Percentiles rank a stretch among this genome's conserved stretches.
phyloP scores from a whole-genome alignment of 139 green algal species.

The Pleodorina starrii region DNA sequence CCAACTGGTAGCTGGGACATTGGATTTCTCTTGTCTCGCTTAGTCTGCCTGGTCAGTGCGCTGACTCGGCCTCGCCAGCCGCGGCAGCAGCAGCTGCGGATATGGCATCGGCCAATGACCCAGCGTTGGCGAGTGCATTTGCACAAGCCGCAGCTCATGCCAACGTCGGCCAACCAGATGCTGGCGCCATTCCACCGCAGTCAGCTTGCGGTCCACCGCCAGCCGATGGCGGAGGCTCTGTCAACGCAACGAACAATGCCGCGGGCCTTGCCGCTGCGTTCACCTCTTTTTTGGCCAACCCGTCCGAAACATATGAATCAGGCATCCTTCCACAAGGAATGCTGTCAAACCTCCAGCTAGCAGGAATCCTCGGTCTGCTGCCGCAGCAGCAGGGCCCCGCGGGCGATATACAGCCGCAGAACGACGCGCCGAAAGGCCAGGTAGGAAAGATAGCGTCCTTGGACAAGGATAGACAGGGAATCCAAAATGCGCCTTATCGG shows the following conservation, averaged over 20 bases:
- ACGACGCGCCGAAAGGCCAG: background rate
- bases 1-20: background rate
- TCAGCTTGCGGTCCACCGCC: background rate
- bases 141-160: background rate
- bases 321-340: background rate
- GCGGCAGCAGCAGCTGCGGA: constrained; percentile 13
- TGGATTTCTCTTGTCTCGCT: background rate
- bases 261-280: constrained; percentile 17
- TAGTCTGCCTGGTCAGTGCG: background rate
- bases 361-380: background rate
- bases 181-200: background rate
- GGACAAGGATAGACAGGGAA: no score
- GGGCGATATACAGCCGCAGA: background rate
- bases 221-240: background rate
- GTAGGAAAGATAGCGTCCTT: no score
- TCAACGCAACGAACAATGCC: background rate
- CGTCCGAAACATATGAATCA: background rate
- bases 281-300: background rate
- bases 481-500: background rate
- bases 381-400: background rate
- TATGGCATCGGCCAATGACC: constrained; percentile 14
- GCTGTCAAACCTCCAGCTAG: constrained; percentile 30
- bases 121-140: constrained; percentile 3
- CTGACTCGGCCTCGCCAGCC: constrained; percentile 8
- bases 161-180: background rate